Evolutionary conservation across 2,329 filamentous ascomycete species (phyloP).

Genomic region (Penicillium occitanis): DNA sequence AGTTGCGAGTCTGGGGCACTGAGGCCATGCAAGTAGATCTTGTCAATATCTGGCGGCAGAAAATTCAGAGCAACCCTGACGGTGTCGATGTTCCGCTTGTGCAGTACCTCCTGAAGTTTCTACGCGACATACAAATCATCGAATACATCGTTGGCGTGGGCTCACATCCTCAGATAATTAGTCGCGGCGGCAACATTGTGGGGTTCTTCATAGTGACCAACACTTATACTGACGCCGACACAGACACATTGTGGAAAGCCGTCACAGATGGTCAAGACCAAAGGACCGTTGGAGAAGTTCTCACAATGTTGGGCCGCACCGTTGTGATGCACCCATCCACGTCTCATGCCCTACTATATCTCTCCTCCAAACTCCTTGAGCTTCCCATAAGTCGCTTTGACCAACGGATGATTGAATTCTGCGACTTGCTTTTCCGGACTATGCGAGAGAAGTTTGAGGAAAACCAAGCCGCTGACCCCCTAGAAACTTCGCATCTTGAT

Average conservation of each 20-base stretch:
- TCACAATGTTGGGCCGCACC: constrained; percentile 62
- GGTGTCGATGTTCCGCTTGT: constrained; percentile 57
- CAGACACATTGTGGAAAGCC: constrained; percentile 80
- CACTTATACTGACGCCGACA: constrained; percentile 69
- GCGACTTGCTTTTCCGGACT: constrained; percentile 56
- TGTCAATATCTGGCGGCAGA: constrained; percentile 63
- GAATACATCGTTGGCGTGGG: constrained; percentile 87
- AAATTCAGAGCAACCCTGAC: constrained; percentile 49
- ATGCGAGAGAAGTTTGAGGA: constrained; percentile 47
- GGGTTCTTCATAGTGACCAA: constrained; percentile 81
- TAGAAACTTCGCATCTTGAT: constrained; percentile 34
- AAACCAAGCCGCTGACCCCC: constrained; percentile 28
- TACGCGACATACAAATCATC: constrained; percentile 70
- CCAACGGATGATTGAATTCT: constrained; percentile 61
- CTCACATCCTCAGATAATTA: constrained; percentile 87
- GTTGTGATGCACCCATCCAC: constrained; percentile 46
- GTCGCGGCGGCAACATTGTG: constrained; percentile 76
- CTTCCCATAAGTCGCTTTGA: constrained; percentile 66
- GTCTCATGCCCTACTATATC: constrained; percentile 56
- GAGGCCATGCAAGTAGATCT: constrained; percentile 71
- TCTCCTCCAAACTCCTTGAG: constrained; percentile 68
- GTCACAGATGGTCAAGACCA: constrained; percentile 80
- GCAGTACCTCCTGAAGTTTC: constrained; percentile 66
- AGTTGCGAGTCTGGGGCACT: constrained; percentile 77
- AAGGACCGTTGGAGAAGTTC: constrained; percentile 75